Evolutionary conservation across 140 eudicot species (phyloP).

Genomic region (Oenanthe javanica): DNA sequence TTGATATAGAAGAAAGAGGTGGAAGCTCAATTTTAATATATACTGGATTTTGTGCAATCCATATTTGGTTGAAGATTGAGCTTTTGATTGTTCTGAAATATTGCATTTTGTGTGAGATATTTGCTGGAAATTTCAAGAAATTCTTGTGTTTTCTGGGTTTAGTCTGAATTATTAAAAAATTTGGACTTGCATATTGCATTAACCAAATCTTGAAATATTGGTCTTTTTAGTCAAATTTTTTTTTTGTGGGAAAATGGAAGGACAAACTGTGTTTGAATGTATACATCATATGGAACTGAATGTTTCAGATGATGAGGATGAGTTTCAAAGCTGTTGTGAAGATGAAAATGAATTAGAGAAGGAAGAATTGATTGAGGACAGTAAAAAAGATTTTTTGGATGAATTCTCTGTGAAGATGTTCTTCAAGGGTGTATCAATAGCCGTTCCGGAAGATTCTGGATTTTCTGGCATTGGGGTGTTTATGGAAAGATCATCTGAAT

Average conservation of each 20-base stretch:
- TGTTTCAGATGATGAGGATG: conserved; percentile 43
- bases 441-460: conserved; percentile 43
- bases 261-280: background rate
- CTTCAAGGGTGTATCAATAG: conserved; percentile 73
- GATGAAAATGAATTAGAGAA: conserved; percentile 44
- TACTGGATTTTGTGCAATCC: background rate
- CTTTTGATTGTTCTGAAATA: background rate
- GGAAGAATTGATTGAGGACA: conserved; percentile 34
- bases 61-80: background rate
- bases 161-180: conserved; percentile 17
- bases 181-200: conserved; percentile 10
- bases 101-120: background rate
- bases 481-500: conserved; percentile 42
- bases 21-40: background rate
- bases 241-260: conserved; percentile 25
- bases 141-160: background rate
- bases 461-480: conserved; percentile 85
- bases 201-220: background rate
- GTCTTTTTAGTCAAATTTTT: conserved; percentile 3
- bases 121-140: background rate
- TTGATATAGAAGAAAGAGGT: background rate
- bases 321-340: background rate
- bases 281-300: conserved; percentile 24
- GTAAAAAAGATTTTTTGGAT: conserved; percentile 29
- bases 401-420: conserved; percentile 50